phyloP scores from a whole-genome alignment of 768 basidiomycete species.

The Sutorius australiensis region DNA sequence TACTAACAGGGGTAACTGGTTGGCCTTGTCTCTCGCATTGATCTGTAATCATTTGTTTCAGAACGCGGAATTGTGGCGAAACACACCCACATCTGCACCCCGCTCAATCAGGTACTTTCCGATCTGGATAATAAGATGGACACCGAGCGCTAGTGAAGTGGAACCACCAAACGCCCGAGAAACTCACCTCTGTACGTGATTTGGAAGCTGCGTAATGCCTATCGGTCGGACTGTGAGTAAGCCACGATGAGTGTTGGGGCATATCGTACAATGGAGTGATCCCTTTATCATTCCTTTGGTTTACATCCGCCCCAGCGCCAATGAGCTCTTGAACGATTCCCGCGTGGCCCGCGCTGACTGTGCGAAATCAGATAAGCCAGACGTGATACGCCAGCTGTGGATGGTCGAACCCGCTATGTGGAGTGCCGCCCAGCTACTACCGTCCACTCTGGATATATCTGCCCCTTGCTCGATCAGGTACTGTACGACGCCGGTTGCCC shows the following conservation, averaged over 20 bases:
- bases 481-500: constrained; percentile 60
- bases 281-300: constrained; percentile 76
- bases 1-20: constrained; percentile 82
- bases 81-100: constrained; percentile 81
- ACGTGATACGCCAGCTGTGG: neutral
- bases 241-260: neutral
- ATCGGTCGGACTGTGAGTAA: constrained; percentile 11
- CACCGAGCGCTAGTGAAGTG: constrained; percentile 20
- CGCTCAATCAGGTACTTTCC: constrained; percentile 79
- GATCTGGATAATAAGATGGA: constrained; percentile 53
- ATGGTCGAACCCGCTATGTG: constrained; percentile 64
- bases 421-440: constrained; percentile 70
- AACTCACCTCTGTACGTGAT: constrained; percentile 70
- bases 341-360: constrained; percentile 81
- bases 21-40: constrained; percentile 91
- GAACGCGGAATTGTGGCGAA: constrained; percentile 27
- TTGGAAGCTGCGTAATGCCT: constrained; percentile 96
- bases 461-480: constrained; percentile 70
- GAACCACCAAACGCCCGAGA: constrained; percentile 26
- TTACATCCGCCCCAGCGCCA: constrained; percentile 80
- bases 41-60: constrained; percentile 53
- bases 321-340: constrained; percentile 72
- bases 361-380: neutral
- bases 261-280: constrained; percentile 70
- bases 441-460: constrained; percentile 62